These are phyloP conservation scores for Sporothrix variecibatus DNA, from an alignment of 2,329 filamentous ascomycete genomes.

Conservation along the genomic window DNA sequence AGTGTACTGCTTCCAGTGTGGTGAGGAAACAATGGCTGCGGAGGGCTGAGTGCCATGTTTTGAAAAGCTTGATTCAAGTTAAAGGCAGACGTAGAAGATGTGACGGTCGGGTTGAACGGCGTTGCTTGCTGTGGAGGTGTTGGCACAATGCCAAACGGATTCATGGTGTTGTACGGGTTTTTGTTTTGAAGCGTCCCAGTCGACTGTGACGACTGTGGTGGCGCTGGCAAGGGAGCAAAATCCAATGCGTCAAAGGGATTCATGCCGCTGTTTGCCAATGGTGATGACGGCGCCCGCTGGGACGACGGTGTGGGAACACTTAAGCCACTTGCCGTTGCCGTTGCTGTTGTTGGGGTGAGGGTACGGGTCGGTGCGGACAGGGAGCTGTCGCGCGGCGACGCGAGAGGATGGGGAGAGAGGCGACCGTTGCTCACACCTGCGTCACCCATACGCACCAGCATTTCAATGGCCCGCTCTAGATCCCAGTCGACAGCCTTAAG, in stretches of 20 bases:
- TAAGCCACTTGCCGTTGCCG: conserved; percentile 30
- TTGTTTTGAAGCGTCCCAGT: conserved; percentile 62
- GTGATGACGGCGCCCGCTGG: conserved; percentile 34
- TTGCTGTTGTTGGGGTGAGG: conserved; percentile 45
- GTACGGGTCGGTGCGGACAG: conserved; percentile 52
- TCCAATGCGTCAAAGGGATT: conserved; percentile 74
- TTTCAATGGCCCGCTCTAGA: conserved; percentile 81
- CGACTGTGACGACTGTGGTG: conserved; percentile 65
- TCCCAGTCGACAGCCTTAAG: conserved; percentile 83
- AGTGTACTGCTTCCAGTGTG: conserved; percentile 62
- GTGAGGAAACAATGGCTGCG: conserved; percentile 68
- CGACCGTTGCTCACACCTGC: conserved; percentile 64
- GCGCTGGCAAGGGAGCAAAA: conserved; percentile 51
- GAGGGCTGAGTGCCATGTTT: conserved; percentile 65
- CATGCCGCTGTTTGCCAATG: conserved; percentile 43
- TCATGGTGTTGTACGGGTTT: conserved; percentile 58
- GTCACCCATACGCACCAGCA: conserved; percentile 80
- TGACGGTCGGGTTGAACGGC: conserved; percentile 35
- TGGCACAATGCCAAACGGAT: conserved; percentile 65
- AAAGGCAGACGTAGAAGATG: conserved; percentile 23
- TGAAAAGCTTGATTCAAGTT: conserved; percentile 71
- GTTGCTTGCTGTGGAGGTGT: conserved; percentile 19
- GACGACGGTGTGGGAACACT: conserved; percentile 32
- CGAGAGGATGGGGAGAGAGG: conserved; percentile 35
- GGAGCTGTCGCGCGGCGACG: conserved; percentile 49